phyloP scores from a whole-genome alignment of 2,329 filamentous ascomycete genomes.

The Elsinoe australis region DNA sequence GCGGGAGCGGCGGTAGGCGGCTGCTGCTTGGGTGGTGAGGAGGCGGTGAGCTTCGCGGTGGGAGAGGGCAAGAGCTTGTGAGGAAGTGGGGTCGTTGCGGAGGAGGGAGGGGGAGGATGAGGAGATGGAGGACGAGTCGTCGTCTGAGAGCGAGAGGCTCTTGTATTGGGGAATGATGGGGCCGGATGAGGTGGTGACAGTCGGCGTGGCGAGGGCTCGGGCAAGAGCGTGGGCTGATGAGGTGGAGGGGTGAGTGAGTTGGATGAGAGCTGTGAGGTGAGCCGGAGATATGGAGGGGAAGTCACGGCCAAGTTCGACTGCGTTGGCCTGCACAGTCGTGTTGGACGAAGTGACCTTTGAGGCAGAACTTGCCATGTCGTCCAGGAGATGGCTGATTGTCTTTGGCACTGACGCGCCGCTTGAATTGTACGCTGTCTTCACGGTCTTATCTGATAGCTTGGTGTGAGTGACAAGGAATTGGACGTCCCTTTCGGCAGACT shows the following conservation, averaged over 20 bases:
- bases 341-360: conserved; percentile 34
- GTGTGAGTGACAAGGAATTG: conserved; percentile 50
- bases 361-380: conserved; percentile 38
- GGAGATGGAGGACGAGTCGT: conserved; percentile 18
- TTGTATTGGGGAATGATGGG: conserved; percentile 43
- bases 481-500: conserved; percentile 49
- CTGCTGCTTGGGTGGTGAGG: conserved; percentile 51
- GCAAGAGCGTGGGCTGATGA: conserved; percentile 54
- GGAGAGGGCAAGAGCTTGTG: conserved; percentile 35
- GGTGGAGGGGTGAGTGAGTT: conserved; percentile 50
- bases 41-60: conserved; percentile 42
- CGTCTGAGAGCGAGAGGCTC: conserved; percentile 33
- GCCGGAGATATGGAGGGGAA: conserved; percentile 46
- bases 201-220: conserved; percentile 41
- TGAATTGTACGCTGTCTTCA: conserved; percentile 53
- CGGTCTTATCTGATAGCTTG: conserved; percentile 38
- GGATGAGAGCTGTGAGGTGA: conserved; percentile 47
- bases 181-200: conserved; percentile 28
- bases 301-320: conserved; percentile 47
- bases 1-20: conserved; percentile 53
- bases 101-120: not conserved
- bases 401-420: conserved; percentile 48
- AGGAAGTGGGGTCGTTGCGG: conserved; percentile 20
- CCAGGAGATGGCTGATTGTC: conserved; percentile 50
- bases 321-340: conserved; percentile 40